Base-by-base conservation (phyloP, 2,329 filamentous ascomycete genomes). In the Didymella sp. region DNA sequence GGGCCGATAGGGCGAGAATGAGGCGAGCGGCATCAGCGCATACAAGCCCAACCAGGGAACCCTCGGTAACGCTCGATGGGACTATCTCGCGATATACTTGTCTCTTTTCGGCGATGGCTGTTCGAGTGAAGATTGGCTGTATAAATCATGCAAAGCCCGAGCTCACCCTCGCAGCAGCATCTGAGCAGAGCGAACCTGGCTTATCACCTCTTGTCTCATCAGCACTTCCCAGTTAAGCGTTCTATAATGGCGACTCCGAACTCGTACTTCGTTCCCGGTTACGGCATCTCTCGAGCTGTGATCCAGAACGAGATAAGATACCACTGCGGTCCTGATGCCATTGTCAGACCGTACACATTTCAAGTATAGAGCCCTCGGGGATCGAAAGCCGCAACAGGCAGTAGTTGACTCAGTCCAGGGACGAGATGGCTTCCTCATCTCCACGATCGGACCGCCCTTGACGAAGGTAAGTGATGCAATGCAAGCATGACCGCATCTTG, bases 241-340 rank as follows among this genome's bases (percentile, higher is more conserved):
- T 27, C 21, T 22, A 57, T 21, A 42, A 75, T 75, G 73, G 33
- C 71, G 49, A 50, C 59, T 25, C 51, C 69, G 31, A 77, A 78
- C 57, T 77, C 72, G 40, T 79, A 79, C 62, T 79, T 79, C 51
- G 69, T 79, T 4, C 76, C 77, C 15, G 76, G 77, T 28, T 78
- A 70, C 56, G 77, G 76, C 42, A 78, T 79, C 58, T 78, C 76
- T 21, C 70, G 77, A 61, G 68, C 74, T n/a, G 76, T 79, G 24
- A 79, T 79, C 37, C 77, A 79, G 54, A 75, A 73, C 49, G 75
- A 79, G 49, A 79, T 79, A 35, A 74, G 76, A 28, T 78, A 78
- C 46, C 74, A 77, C 57, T 79, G 76, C 53, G 77, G 77, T 6
- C 76, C 77, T 22, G 76, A 77, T 61, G 74, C 77, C 9, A 78